These are phyloP conservation scores for Aquanectria penicillioides DNA, from an alignment of 2,329 filamentous ascomycete genomes.

Conservation along the genomic window DNA sequence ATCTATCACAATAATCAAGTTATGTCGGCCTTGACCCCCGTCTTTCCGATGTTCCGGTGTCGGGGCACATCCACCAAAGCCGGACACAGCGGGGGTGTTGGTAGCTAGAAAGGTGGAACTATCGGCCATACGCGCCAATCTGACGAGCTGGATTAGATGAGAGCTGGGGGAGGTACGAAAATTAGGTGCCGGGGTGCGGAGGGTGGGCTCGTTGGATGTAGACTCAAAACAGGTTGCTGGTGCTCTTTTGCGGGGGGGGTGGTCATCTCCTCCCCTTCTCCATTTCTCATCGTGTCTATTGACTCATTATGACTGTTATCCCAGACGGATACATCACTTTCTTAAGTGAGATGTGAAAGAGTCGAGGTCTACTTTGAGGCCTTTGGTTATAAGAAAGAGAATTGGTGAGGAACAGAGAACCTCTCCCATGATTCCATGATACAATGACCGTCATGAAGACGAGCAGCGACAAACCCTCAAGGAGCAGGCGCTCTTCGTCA, in stretches of 20 bases:
- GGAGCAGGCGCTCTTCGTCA: slow-evolving; percentile 12
- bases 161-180: background rate
- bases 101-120: slow-evolving; percentile 1
- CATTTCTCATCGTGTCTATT: background rate
- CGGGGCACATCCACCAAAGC: slow-evolving; percentile 8
- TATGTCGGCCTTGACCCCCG: background rate
- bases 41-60: slow-evolving; percentile 20
- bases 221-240: slow-evolving; percentile 1
- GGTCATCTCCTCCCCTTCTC: background rate
- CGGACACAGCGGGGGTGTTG: slow-evolving; percentile 12
- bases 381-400: no score
- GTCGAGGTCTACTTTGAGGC: background rate
- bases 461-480: background rate
- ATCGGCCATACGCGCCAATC: slow-evolving; percentile 8
- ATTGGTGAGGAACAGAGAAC: no score
- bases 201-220: background rate
- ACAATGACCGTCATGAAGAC: slow-evolving; percentile 14
- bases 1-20: no score
- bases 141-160: background rate
- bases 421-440: no score
- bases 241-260: slow-evolving; percentile 3
- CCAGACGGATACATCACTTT: background rate
- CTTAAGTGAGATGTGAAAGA: background rate
- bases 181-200: background rate
- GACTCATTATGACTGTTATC: background rate